Evolutionary conservation across 441 rosid species (phyloP).

Genomic region (Pelargonium australe): DNA sequence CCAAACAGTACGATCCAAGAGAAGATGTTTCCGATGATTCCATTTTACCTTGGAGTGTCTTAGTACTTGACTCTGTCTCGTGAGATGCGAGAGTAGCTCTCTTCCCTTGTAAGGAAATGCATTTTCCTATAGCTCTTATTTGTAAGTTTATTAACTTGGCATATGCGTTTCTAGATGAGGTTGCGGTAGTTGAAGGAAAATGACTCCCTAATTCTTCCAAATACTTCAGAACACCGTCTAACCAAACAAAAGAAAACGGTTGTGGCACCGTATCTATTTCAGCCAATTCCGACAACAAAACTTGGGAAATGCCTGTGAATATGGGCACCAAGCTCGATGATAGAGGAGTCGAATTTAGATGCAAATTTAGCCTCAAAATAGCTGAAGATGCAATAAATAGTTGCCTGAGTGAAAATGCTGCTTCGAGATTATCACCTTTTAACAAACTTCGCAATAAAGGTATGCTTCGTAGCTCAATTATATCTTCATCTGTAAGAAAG

Average conservation of each 20-base stretch:
- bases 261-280: constrained; percentile 38
- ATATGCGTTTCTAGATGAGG: constrained; percentile 38
- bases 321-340: constrained; percentile 41
- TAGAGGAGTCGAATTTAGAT: constrained; percentile 29
- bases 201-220: constrained; percentile 69
- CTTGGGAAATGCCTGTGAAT: constrained; percentile 43
- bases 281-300: constrained; percentile 53
- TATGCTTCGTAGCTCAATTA: constrained; percentile 31
- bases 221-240: constrained; percentile 74
- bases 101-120: constrained; percentile 76
- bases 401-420: constrained; percentile 62
- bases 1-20: constrained; percentile 35
- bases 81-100: constrained; percentile 66
- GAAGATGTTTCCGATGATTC: constrained; percentile 34
- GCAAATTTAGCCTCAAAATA: constrained; percentile 55
- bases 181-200: constrained; percentile 41
- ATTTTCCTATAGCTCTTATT: constrained; percentile 70
- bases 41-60: constrained; percentile 31
- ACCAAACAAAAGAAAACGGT: constrained; percentile 56
- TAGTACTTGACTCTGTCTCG: constrained; percentile 57
- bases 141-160: constrained; percentile 61
- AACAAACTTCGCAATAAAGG: constrained; percentile 43
- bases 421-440: constrained; percentile 50
- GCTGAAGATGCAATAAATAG: constrained; percentile 67
- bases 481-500: constrained; percentile 30